phyloP scores from a whole-genome alignment of 1,284 basidiomycete species.

The Boletus subluridellus region DNA sequence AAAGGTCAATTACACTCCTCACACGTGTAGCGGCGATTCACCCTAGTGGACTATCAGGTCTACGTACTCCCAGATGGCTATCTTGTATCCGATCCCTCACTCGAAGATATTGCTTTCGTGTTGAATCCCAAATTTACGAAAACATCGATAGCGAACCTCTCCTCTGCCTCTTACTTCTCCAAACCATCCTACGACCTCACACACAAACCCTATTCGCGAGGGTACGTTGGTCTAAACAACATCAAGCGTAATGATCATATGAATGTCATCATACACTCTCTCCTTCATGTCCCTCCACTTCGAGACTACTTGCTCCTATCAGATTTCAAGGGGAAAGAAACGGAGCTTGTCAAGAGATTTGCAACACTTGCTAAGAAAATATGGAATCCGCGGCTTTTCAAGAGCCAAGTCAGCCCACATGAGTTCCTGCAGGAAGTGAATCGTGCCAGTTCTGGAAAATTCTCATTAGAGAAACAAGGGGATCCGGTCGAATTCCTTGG shows the following conservation, averaged over 20 bases:
- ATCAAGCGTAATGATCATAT: conserved; percentile 97
- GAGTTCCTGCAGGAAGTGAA: conserved; percentile 97
- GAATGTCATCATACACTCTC: conserved; percentile 93
- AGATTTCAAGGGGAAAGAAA: conserved; percentile 63
- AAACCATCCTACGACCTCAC: conserved; percentile 82
- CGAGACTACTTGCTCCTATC: conserved; percentile 85
- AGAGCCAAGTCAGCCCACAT: conserved; percentile 96
- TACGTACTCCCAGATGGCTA: conserved; percentile 99
- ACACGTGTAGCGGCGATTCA: conserved; percentile 22
- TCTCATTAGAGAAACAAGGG: conserved; percentile 88
- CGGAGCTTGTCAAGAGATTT: conserved; percentile 88
- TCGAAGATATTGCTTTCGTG: conserved; percentile 92
- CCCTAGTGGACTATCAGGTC: conserved; percentile 52
- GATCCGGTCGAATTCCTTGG: conserved; percentile 96
- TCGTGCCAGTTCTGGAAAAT: conserved; percentile 82
- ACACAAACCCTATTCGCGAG: conserved; percentile 82
- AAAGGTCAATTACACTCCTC: conserved; percentile 54
- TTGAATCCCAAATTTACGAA: conserved; percentile 80
- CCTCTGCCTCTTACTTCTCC: conserved; percentile 58
- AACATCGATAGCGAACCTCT: conserved; percentile 48
- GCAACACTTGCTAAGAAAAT: conserved; percentile 84
- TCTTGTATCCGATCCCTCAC: conserved; percentile 88
- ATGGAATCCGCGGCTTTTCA: conserved; percentile 96
- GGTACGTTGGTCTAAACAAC: conserved; percentile 96
- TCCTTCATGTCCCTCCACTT: conserved; percentile 88